phyloP scores from a whole-genome alignment of 164 flowering plant species.

The Santalum album region DNA sequence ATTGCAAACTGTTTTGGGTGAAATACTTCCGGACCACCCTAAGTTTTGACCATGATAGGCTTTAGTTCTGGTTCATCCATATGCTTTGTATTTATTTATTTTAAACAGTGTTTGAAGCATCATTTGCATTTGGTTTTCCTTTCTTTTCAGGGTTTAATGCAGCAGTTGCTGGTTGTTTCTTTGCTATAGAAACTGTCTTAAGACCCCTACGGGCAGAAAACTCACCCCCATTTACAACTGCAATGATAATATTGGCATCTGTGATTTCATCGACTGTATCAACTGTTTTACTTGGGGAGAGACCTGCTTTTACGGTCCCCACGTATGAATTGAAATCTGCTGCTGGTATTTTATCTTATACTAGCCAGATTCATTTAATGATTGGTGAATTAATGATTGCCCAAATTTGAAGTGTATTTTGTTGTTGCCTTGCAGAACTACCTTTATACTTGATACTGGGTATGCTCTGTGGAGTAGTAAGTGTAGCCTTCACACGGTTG shows the following conservation, averaged over 20 bases:
- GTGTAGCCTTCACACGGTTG: constrained; percentile 83
- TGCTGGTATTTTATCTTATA: constrained; percentile 69
- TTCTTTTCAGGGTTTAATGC: constrained; percentile 12
- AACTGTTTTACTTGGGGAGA: constrained; percentile 80
- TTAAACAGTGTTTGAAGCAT: no score
- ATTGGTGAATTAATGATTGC: not conserved
- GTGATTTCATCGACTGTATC: constrained; percentile 88
- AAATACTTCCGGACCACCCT: no score
- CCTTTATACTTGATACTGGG: constrained; percentile 93
- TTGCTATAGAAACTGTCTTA: constrained; percentile 5
- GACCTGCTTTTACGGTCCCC: constrained; percentile 96
- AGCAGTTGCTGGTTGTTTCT: constrained; percentile 8
- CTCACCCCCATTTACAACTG: constrained; percentile 6
- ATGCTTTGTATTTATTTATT: no score
- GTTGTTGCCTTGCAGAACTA: constrained; percentile 52
- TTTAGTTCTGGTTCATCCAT: no score
- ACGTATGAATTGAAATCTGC: constrained; percentile 96
- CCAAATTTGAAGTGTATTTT: constrained; percentile 1
- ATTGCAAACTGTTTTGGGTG: no score
- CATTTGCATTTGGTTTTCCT: not conserved
- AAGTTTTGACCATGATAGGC: no score
- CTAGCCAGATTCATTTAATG: constrained; percentile 2
- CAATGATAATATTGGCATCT: constrained; percentile 6
- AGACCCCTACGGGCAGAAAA: constrained; percentile 4
- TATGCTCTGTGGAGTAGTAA: constrained; percentile 96